A percentile compares a stretch with the other conserved stretches of the same genome.
phyloP scores from a whole-genome alignment of 2,329 filamentous ascomycete species.

The Exophiala bonariae region DNA sequence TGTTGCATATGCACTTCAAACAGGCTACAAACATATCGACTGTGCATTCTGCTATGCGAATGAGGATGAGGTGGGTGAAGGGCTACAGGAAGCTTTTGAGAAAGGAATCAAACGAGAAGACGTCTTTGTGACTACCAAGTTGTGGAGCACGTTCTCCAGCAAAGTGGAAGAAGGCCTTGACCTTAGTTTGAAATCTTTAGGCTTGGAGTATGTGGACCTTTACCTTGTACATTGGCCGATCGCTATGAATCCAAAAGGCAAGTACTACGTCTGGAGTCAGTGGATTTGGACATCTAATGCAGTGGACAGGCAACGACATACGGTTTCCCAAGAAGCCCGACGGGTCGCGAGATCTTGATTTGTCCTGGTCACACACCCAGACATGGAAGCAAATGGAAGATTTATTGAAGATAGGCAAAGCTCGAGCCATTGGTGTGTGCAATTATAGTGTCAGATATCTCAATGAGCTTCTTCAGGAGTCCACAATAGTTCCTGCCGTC shows the following conservation, averaged over 20 bases:
- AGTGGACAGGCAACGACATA: conserved; percentile 61
- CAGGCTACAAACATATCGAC: conserved; percentile 74
- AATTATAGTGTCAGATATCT: conserved; percentile 59
- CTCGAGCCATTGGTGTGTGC: conserved; percentile 58
- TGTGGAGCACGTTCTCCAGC: conserved; percentile 67
- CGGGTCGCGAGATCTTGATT: conserved; percentile 35
- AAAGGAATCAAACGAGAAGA: conserved; percentile 63
- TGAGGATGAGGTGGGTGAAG: conserved; percentile 66
- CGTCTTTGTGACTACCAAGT: conserved; percentile 76
- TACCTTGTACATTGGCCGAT: conserved; percentile 61
- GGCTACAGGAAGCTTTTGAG: conserved; percentile 59
- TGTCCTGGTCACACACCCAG: neutral
- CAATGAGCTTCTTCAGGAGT: conserved; percentile 56
- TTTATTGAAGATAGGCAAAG: conserved; percentile 55
- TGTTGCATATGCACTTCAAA: conserved; percentile 66
- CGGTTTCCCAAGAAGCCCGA: conserved; percentile 79
- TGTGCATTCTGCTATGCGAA: conserved; percentile 75
- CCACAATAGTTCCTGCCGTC: conserved; percentile 63
- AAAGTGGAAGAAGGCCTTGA: conserved; percentile 58
- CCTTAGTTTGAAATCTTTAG: conserved; percentile 58
- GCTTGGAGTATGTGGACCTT: conserved; percentile 62
- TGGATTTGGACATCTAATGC: too few relatives aligned
- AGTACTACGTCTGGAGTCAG: conserved; percentile 17
- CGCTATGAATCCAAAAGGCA: neutral
- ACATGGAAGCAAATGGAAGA: conserved; percentile 67